Conservation (phyloP, 495 filamentous ascomycete species). For the Geopyxis carbonaria region DNA sequence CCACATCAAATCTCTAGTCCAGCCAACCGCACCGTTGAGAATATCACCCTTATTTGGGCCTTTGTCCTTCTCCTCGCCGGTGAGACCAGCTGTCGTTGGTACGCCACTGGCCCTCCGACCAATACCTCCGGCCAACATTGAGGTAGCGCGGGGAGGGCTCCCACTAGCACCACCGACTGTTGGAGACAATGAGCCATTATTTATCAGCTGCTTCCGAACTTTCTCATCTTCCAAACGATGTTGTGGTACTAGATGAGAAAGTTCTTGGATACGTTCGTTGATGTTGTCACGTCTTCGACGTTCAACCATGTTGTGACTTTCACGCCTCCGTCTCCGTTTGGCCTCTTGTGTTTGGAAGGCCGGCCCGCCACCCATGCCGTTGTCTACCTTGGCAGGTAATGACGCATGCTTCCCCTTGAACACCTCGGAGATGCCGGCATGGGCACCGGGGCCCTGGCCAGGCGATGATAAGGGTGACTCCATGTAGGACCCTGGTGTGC, state of each 20-base stretch:
- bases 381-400: slow-evolving; percentile 20
- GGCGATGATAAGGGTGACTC: slow-evolving; percentile 26
- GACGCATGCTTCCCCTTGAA: slow-evolving; percentile 50
- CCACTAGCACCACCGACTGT: slow-evolving; percentile 44
- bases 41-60: slow-evolving; percentile 98
- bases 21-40: slow-evolving; percentile 87
- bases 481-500: slow-evolving; percentile 47
- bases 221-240: slow-evolving; percentile 96
- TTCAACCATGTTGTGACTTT: slow-evolving; percentile 93
- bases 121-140: slow-evolving; percentile 60
- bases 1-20: slow-evolving; percentile 98
- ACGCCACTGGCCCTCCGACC: slow-evolving; percentile 66
- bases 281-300: slow-evolving; percentile 91
- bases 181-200: slow-evolving; percentile 72
- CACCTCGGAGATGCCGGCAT: slow-evolving; percentile 41
- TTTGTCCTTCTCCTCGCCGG: slow-evolving; percentile 95
- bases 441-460: slow-evolving; percentile 38
- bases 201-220: slow-evolving; percentile 80
- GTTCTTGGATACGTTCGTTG: slow-evolving; percentile 93
- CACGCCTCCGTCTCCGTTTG: slow-evolving; percentile 73
- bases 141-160: slow-evolving; percentile 63
- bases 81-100: slow-evolving; percentile 49
- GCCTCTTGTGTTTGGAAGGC: slow-evolving; percentile 62
- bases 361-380: slow-evolving; percentile 33
- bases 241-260: slow-evolving; percentile 78